A percentile compares a stretch with the other conserved stretches of the same genome.
phyloP scores from a whole-genome alignment of 1,284 basidiomycete species.

The Cryptococcus depauperatus region DNA sequence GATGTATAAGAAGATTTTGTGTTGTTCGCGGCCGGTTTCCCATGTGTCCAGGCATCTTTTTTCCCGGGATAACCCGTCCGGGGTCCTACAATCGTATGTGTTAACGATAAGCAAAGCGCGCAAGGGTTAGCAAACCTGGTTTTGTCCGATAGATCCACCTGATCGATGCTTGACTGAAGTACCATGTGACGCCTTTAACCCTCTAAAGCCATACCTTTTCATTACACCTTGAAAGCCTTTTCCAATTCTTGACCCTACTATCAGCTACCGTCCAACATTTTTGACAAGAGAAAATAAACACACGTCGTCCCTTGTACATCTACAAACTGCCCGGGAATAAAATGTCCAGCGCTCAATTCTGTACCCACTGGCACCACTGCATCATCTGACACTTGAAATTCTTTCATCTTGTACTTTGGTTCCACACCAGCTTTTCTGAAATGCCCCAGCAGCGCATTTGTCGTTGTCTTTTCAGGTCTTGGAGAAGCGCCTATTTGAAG shows the following conservation, averaged over 20 bases:
- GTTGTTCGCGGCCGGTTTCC: conserved; percentile 74
- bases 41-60: conserved; percentile 96
- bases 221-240: conserved; percentile 96
- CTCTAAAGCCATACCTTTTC: conserved; percentile 93
- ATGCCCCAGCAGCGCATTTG: conserved; percentile 73
- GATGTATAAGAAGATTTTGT: conserved; percentile 83
- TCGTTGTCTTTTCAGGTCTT: conserved; percentile 58
- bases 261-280: not conserved
- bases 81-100: conserved; percentile 58
- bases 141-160: conserved; percentile 86
- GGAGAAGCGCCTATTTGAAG: conserved; percentile 78
- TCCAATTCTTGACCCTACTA: conserved; percentile 61
- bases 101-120: not conserved
- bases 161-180: conserved; percentile 91
- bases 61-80: conserved; percentile 88
- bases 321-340: conserved; percentile 94
- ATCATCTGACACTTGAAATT: conserved; percentile 82
- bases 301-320: conserved; percentile 90
- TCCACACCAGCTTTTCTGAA: conserved; percentile 71
- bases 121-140: conserved; percentile 62
- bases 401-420: conserved; percentile 80
- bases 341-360: conserved; percentile 81
- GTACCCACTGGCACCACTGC: conserved; percentile 87
- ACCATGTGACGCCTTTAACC: conserved; percentile 90
- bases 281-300: conserved; percentile 40